These are phyloP conservation scores for Rhodotorula sp. DNA, from an alignment of 1,284 basidiomycete genomes.

Conservation along the genomic window DNA sequence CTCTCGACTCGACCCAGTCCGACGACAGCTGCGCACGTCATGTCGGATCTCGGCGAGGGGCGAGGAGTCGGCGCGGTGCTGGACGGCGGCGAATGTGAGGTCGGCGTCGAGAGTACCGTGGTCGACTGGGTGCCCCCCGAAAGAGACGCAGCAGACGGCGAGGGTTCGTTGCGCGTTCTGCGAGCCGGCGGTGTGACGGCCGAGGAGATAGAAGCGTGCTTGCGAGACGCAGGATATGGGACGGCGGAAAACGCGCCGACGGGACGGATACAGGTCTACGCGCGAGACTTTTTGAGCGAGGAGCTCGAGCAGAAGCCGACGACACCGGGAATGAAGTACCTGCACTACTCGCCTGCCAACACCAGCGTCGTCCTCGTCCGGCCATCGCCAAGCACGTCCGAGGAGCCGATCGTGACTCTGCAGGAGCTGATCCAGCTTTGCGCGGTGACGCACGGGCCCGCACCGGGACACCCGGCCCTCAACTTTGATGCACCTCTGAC, in stretches of 20 bases:
- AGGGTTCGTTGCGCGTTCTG: constrained; percentile 65
- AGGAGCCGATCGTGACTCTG: constrained; percentile 11
- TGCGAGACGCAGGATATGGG: constrained; percentile 52
- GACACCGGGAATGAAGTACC: constrained; percentile 99
- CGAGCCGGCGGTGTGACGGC: constrained; percentile 90
- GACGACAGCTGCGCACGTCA: constrained; percentile 84
- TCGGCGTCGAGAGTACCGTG: constrained; percentile 95
- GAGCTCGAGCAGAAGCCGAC: constrained; percentile 65
- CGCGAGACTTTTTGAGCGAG: constrained; percentile 68
- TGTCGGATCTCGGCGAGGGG: constrained; percentile 64
- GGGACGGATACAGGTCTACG: constrained; percentile 61
- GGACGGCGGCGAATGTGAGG: constrained; percentile 85
- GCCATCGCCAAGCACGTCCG: background rate
- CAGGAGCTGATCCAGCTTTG: constrained; percentile 24
- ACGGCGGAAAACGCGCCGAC: constrained; percentile 7
- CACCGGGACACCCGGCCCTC: too few species aligned
- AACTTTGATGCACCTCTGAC: too few species aligned
- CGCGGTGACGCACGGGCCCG: constrained; percentile 7
- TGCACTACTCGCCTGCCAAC: constrained; percentile 88
- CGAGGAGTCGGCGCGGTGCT: constrained; percentile 71
- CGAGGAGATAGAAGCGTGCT: constrained; percentile 71
- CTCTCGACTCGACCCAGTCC: constrained; percentile 91
- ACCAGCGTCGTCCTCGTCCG: constrained; percentile 72
- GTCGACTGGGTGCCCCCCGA: constrained; percentile 64
- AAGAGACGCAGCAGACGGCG: constrained; percentile 57